phyloP scores from a whole-genome alignment of 331 rosid species.

The Quercus phellos region DNA sequence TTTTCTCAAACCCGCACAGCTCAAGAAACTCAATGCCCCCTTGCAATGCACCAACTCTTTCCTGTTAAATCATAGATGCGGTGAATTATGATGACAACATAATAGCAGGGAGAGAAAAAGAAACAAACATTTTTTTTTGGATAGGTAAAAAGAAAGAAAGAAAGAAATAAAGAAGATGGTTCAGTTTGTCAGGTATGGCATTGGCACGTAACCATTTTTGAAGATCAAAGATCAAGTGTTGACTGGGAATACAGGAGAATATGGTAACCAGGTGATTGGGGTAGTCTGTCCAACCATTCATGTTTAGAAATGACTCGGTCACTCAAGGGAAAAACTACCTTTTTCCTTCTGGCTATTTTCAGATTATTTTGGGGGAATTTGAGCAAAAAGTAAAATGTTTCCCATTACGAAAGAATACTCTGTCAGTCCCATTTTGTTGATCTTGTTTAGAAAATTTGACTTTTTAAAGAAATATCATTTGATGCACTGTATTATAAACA shows the following conservation, averaged over 20 bases:
- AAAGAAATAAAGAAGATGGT: neutral
- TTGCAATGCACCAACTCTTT: conserved; percentile 73
- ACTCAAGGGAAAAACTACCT: neutral
- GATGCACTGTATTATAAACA: too few species aligned
- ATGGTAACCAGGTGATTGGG: neutral
- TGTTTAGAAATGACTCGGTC: neutral
- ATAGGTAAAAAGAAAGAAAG: neutral
- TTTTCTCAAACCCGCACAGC: conserved; percentile 85
- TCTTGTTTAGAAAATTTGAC: too few species aligned
- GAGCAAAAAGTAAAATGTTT: neutral
- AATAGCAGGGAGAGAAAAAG: neutral
- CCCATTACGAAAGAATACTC: too few species aligned
- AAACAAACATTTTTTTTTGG: neutral
- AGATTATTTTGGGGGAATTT: neutral
- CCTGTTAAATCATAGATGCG: conserved; percentile 40
- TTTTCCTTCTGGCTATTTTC: neutral
- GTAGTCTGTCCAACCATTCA: neutral
- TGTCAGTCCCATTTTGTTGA: too few species aligned
- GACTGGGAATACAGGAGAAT: neutral
- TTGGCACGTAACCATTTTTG: neutral
- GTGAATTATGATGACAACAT: neutral
- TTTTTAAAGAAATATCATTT: too few species aligned
- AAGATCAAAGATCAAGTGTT: neutral
- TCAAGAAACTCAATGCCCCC: conserved; percentile 89
- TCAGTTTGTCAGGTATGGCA: neutral